phyloP scores from a whole-genome alignment of 345 rosid species.

The Eutrema yunnanense region DNA sequence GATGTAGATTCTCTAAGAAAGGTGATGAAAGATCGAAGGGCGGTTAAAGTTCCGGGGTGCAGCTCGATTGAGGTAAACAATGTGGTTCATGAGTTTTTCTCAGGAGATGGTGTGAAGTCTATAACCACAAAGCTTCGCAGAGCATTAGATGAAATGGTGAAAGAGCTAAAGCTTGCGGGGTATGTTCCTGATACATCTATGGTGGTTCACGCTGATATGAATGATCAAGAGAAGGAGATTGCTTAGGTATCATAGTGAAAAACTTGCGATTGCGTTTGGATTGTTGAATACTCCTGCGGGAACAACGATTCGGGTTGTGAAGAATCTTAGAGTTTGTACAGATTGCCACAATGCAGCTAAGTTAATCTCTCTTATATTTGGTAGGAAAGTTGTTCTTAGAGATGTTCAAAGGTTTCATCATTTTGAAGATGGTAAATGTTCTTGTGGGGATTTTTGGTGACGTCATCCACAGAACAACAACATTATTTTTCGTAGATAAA shows the following conservation, averaged over 20 bases:
- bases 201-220: slow-evolving; percentile 59
- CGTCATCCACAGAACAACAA: background rate
- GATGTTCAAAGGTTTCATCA: slow-evolving; percentile 94
- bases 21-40: slow-evolving; percentile 53
- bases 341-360: slow-evolving; percentile 89
- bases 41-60: slow-evolving; percentile 75
- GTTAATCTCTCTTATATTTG: slow-evolving; percentile 52
- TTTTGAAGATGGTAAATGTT: slow-evolving; percentile 69
- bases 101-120: slow-evolving; percentile 67
- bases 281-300: slow-evolving; percentile 71
- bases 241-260: slow-evolving; percentile 83
- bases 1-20: slow-evolving; percentile 53
- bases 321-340: slow-evolving; percentile 79
- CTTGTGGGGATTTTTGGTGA: slow-evolving; percentile 87
- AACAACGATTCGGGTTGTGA: slow-evolving; percentile 62
- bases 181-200: slow-evolving; percentile 65
- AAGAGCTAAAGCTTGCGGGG: slow-evolving; percentile 73
- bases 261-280: slow-evolving; percentile 72
- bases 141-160: slow-evolving; percentile 52
- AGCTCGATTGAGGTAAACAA: slow-evolving; percentile 73
- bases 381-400: slow-evolving; percentile 69
- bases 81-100: slow-evolving; percentile 69
- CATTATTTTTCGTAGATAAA: background rate
- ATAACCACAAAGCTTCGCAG: slow-evolving; percentile 39
- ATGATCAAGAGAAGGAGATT: slow-evolving; percentile 58